phyloP scores from a whole-genome alignment of 768 basidiomycete genomes.

The Lentinula lateritia region DNA sequence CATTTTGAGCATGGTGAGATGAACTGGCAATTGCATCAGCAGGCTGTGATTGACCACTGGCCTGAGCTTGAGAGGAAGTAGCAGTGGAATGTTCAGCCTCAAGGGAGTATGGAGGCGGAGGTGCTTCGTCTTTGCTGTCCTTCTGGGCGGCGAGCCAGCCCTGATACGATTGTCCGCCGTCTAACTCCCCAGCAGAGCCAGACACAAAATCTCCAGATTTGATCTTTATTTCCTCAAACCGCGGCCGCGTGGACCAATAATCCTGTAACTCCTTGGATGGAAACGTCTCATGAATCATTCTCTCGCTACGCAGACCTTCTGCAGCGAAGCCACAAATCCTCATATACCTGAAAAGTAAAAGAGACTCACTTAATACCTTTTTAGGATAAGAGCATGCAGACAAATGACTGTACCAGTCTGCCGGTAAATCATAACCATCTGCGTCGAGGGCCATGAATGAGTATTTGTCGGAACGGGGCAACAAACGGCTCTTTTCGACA shows the following conservation, averaged over 20 bases:
- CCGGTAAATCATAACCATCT: slow-evolving; percentile 71
- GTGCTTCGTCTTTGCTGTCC: slow-evolving; percentile 42
- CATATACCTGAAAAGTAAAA: slow-evolving; percentile 55
- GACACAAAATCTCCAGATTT: slow-evolving; percentile 26
- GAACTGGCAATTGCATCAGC: neutral
- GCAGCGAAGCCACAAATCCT: slow-evolving; percentile 69
- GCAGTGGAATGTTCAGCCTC: slow-evolving; percentile 29
- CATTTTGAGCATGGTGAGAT: neutral
- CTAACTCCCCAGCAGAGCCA: slow-evolving; percentile 17
- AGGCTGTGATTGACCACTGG: neutral
- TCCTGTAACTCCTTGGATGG: slow-evolving; percentile 69
- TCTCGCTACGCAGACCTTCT: slow-evolving; percentile 61
- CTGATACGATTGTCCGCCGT: slow-evolving; percentile 27
- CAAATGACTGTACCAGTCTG: slow-evolving; percentile 61
- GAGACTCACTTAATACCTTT: neutral
- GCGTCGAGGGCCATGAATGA: slow-evolving; percentile 70
- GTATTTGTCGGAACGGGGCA: slow-evolving; percentile 57
- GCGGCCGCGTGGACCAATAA: slow-evolving; percentile 65
- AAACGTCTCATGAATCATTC: slow-evolving; percentile 56
- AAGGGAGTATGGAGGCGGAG: slow-evolving; percentile 68
- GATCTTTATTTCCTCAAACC: slow-evolving; percentile 39
- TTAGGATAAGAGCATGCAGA: neutral
- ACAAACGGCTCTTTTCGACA: slow-evolving; percentile 47
- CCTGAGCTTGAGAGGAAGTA: neutral
- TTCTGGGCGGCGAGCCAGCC: slow-evolving; percentile 44